Percentiles rank a stretch among this genome's conserved stretches.
phyloP scores from a whole-genome alignment of 2,329 filamentous ascomycete genomes.

The Sarocladiaceae sp. region DNA sequence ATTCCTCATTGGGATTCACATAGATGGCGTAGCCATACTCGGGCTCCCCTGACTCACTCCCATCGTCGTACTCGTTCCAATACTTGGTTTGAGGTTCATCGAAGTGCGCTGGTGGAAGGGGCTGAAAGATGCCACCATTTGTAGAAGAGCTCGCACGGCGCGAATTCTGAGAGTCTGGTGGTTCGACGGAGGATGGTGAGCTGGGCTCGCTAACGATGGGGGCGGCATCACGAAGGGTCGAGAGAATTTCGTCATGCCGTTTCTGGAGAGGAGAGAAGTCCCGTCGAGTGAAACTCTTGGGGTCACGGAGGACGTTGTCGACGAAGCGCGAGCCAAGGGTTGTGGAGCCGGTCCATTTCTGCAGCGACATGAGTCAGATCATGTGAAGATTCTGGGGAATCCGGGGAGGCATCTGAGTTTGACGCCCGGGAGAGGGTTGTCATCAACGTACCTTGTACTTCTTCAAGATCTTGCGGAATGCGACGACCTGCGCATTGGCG shows the following conservation, averaged over 20 bases:
- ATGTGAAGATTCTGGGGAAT: background rate
- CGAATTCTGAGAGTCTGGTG: slow-evolving; percentile 1
- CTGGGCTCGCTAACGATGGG: slow-evolving; percentile 33
- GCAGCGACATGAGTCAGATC: background rate
- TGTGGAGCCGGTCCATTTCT: slow-evolving; percentile 77
- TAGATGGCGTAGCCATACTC: slow-evolving; percentile 66
- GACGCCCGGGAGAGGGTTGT: background rate
- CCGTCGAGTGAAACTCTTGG: slow-evolving; percentile 65
- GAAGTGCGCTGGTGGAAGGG: slow-evolving; percentile 1
- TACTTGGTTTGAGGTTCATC: slow-evolving; percentile 41
- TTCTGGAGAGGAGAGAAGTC: slow-evolving; percentile 51
- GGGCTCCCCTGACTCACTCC: slow-evolving; percentile 58
- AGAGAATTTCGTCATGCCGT: slow-evolving; percentile 45
- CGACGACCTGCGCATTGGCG: slow-evolving; percentile 64
- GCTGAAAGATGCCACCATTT: background rate
- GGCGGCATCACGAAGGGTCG: slow-evolving; percentile 38
- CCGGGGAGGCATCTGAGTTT: slow-evolving; percentile 14
- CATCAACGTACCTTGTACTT: slow-evolving; percentile 62
- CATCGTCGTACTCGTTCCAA: slow-evolving; percentile 85
- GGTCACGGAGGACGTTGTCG: slow-evolving; percentile 56
- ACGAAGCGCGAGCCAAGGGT: slow-evolving; percentile 60
- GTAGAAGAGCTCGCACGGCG: background rate
- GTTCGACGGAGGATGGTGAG: slow-evolving; percentile 28
- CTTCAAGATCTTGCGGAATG: slow-evolving; percentile 77
- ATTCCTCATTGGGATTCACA: slow-evolving; percentile 60